These are phyloP conservation scores for Penicillium aurantiogriseum DNA, from an alignment of 2,329 filamentous ascomycete species.

Conservation along the genomic window DNA sequence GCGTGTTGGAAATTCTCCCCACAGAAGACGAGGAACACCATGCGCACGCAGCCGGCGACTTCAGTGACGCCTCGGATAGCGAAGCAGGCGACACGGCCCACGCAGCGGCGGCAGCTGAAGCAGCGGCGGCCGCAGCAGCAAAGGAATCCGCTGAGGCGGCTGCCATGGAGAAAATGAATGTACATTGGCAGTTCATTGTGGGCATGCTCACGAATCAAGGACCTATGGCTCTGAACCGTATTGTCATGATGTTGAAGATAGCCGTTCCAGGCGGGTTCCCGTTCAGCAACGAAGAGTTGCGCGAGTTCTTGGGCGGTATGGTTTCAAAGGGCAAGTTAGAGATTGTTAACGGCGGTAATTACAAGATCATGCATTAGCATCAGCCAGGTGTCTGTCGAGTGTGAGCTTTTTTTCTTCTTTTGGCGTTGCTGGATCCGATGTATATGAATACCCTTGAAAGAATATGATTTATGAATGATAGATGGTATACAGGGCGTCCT, in stretches of 20 bases:
- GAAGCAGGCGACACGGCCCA: constrained; percentile 29
- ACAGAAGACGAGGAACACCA: constrained; percentile 29
- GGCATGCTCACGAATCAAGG: constrained; percentile 94
- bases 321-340: constrained; percentile 70
- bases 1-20: constrained; percentile 56
- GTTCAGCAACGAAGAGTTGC: constrained; percentile 84
- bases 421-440: constrained; percentile 14
- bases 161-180: constrained; percentile 64
- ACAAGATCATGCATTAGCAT: constrained; percentile 49
- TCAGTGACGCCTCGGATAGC: constrained; percentile 18
- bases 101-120: constrained; percentile 41
- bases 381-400: neutral
- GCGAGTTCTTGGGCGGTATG: constrained; percentile 76
- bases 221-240: constrained; percentile 75
- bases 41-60: constrained; percentile 18
- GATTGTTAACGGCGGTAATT: constrained; percentile 64
- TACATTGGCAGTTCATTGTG: constrained; percentile 90
- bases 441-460: neutral
- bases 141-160: constrained; percentile 54
- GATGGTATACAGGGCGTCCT: no score
- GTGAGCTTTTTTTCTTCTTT: neutral
- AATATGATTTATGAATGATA: constrained; percentile 6
- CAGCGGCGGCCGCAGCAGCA: constrained; percentile 43
- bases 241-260: constrained; percentile 95
- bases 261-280: constrained; percentile 82